phyloP scores from a whole-genome alignment of 164 flowering plant species.

The Dillenia turbinata region DNA sequence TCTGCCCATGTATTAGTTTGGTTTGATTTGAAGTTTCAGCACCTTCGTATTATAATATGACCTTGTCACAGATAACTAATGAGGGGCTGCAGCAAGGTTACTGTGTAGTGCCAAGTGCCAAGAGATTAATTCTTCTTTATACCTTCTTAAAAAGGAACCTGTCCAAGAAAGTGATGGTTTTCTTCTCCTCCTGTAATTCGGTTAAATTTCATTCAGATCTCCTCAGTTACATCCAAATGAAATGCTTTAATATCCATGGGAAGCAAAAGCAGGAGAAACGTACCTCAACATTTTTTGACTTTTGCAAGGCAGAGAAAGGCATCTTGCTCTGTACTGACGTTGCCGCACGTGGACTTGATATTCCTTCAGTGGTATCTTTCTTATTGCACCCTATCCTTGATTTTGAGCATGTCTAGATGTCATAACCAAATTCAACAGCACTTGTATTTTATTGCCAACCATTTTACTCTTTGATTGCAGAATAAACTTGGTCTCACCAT shows the following conservation, averaged over 20 bases:
- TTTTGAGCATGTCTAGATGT: no score
- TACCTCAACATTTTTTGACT: conserved; percentile 77
- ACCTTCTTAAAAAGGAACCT: conserved; percentile 80
- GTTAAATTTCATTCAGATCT: conserved; percentile 88
- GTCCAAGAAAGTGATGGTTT: conserved; percentile 94
- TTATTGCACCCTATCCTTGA: background rate
- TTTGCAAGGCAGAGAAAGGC: conserved; percentile 78
- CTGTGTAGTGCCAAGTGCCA: conserved; percentile 70
- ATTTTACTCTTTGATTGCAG: no score
- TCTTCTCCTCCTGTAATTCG: conserved; percentile 93
- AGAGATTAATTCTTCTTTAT: conserved; percentile 74
- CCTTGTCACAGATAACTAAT: conserved; percentile 57
- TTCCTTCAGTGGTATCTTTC: conserved; percentile 76
- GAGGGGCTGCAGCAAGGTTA: conserved; percentile 91
- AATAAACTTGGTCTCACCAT: no score
- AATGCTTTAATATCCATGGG: conserved; percentile 86
- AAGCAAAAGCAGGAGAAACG: conserved; percentile 87
- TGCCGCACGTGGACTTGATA: conserved; percentile 96
- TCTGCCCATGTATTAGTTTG: no score
- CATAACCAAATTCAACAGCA: no score
- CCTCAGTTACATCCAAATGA: conserved; percentile 64
- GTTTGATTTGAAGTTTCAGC: no score
- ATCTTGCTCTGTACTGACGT: conserved; percentile 93
- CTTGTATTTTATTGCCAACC: no score
- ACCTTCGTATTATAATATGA: conserved; percentile 8